Conservation (phyloP, 2,329 filamentous ascomycete species). For the Venturia pyrina region DNA sequence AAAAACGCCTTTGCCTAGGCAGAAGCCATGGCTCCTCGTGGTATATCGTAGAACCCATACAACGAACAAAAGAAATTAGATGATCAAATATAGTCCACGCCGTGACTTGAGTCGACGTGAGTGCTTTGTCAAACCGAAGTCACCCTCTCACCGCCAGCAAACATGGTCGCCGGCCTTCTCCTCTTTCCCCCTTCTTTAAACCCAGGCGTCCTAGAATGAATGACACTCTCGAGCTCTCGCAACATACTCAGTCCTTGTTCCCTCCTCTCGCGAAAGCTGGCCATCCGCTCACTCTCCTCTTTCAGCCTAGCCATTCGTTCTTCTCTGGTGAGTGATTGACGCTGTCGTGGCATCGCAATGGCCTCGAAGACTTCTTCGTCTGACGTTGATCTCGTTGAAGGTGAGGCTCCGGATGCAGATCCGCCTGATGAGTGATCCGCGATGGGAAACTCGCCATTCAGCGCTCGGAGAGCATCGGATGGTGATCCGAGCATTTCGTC, state of each 20-base stretch:
- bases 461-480: slow-evolving; percentile 61
- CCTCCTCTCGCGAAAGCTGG: slow-evolving; percentile 58
- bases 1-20: neutral
- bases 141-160: neutral
- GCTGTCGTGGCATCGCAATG: slow-evolving; percentile 59
- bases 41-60: slow-evolving; percentile 1
- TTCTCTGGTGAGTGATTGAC: slow-evolving; percentile 54
- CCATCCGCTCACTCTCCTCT: slow-evolving; percentile 71
- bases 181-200: neutral
- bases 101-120: neutral
- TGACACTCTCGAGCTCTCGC: slow-evolving; percentile 83
- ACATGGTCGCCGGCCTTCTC: neutral
- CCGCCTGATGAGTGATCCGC: slow-evolving; percentile 23
- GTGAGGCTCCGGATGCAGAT: slow-evolving; percentile 8
- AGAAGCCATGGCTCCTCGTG: neutral
- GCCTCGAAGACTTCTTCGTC: slow-evolving; percentile 85
- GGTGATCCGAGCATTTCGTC: slow-evolving; percentile 44
- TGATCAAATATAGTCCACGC: neutral
- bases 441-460: slow-evolving; percentile 60
- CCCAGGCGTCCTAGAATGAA: slow-evolving; percentile 27
- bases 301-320: slow-evolving; percentile 81
- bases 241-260: slow-evolving; percentile 86
- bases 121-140: neutral
- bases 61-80: neutral
- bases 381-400: slow-evolving; percentile 34